phyloP scores from a whole-genome alignment of 140 eudicot genomes.

The Erigeron philadelphicus region DNA sequence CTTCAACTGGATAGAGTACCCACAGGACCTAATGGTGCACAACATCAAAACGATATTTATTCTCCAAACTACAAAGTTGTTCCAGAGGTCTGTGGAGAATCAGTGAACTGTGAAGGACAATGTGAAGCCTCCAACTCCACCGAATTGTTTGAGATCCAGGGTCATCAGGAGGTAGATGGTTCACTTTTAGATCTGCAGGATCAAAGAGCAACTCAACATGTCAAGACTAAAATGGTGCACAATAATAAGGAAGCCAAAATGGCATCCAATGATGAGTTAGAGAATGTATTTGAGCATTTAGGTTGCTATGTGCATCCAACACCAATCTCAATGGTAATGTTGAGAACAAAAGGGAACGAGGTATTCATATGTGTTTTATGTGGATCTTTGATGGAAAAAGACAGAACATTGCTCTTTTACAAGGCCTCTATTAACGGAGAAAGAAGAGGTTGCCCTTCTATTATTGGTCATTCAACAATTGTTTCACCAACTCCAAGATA shows the following conservation, averaged over 20 bases:
- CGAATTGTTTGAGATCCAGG: constrained; percentile 3
- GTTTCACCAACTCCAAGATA: constrained; percentile 40
- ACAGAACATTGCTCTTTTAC: constrained; percentile 53
- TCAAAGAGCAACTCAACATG: constrained; percentile 29
- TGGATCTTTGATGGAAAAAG: constrained; percentile 50
- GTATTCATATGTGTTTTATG: constrained; percentile 58
- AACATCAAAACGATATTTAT: not conserved
- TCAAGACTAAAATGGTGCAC: constrained; percentile 21
- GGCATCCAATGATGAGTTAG: constrained; percentile 23
- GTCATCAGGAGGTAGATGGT: constrained; percentile 24
- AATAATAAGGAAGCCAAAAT: constrained; percentile 23
- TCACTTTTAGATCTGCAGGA: constrained; percentile 24
- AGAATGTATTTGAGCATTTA: constrained; percentile 37
- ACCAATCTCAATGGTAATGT: constrained; percentile 62
- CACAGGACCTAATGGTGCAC: not conserved
- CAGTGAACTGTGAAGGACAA: constrained; percentile 1
- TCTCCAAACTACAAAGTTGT: not conserved
- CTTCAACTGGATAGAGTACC: not conserved
- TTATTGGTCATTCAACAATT: constrained; percentile 62
- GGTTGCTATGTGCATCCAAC: constrained; percentile 66
- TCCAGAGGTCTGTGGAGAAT: constrained; percentile 7
- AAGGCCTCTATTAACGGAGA: constrained; percentile 41
- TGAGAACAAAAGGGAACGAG: constrained; percentile 53
- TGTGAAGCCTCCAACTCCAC: not conserved
- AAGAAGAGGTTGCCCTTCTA: constrained; percentile 55